phyloP scores from a whole-genome alignment of 371 early-diverging fungal genomes.

The Parasitella parasitica region DNA sequence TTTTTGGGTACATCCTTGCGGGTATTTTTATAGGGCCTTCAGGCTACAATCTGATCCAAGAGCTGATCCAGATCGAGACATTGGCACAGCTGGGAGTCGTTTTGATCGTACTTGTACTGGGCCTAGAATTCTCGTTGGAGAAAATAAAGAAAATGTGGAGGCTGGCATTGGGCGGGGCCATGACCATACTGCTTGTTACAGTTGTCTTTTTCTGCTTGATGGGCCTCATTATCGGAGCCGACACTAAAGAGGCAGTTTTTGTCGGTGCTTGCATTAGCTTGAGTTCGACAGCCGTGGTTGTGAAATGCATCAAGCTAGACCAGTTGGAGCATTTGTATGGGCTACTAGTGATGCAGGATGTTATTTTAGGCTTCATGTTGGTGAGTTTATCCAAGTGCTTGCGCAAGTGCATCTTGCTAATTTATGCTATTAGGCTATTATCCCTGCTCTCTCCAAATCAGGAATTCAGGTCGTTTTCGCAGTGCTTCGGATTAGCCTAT shows the following conservation, averaged over 20 bases:
- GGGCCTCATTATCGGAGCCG: conserved; percentile 38
- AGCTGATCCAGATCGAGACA: conserved; percentile 57
- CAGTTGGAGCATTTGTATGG: conserved; percentile 53
- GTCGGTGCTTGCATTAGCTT: conserved; percentile 57
- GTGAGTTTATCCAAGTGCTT: conserved; percentile 20
- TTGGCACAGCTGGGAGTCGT: conserved; percentile 61
- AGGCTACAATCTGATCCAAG: conserved; percentile 52
- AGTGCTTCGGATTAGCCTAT: conserved; percentile 28
- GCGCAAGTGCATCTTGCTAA: not conserved
- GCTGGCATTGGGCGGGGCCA: conserved; percentile 50
- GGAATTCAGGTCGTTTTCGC: conserved; percentile 47
- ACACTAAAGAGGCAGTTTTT: conserved; percentile 49
- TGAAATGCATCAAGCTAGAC: conserved; percentile 48
- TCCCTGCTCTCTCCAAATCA: conserved; percentile 56
- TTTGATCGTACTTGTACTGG: conserved; percentile 60
- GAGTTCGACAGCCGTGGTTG: conserved; percentile 58
- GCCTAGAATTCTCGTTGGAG: conserved; percentile 59
- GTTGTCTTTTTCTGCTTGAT: conserved; percentile 40
- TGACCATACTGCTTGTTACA: conserved; percentile 46
- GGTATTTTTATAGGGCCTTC: conserved; percentile 57
- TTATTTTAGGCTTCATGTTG: conserved; percentile 61
- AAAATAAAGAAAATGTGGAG: conserved; percentile 58
- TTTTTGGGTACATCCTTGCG: conserved; percentile 67
- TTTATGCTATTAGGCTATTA: conserved; percentile 40
- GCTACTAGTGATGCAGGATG: conserved; percentile 60